These are phyloP conservation scores for Chlamydomonas schloesseri DNA, from an alignment of 139 green algal genomes.

Conservation along the genomic window DNA sequence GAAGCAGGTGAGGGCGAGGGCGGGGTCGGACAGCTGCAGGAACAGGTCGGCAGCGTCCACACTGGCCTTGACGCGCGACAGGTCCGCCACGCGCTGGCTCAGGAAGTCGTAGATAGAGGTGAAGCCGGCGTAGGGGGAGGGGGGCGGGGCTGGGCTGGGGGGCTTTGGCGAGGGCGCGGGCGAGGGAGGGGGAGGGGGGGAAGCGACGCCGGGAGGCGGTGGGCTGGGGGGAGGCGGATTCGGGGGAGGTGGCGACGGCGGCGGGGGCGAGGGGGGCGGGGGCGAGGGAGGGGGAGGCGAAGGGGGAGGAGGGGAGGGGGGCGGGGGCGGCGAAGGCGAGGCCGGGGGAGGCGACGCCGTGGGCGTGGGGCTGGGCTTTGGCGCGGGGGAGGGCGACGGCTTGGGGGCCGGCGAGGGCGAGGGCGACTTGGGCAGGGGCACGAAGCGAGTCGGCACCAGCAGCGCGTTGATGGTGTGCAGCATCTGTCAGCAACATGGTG, in stretches of 20 bases:
- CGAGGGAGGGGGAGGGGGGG: background rate
- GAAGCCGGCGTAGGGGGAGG: slow-evolving; percentile 8
- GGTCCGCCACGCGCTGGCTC: background rate
- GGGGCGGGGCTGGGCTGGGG: slow-evolving; percentile 1
- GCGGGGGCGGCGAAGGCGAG: background rate
- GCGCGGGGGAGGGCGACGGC: background rate
- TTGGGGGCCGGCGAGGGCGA: background rate
- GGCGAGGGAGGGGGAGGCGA: background rate
- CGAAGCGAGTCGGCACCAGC: background rate
- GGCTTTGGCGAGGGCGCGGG: background rate
- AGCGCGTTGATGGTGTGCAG: background rate
- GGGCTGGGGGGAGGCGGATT: background rate
- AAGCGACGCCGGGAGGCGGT: background rate
- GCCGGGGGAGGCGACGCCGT: background rate
- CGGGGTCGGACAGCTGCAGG: background rate
- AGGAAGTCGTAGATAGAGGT: slow-evolving; percentile 11
- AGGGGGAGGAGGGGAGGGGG: too few species aligned
- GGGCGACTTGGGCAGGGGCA: background rate
- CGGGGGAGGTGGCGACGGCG: background rate
- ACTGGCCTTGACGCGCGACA: background rate
- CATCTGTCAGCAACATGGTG: background rate
- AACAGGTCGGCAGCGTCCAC: slow-evolving; percentile 3
- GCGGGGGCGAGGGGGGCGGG: background rate
- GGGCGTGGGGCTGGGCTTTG: background rate
- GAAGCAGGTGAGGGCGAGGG: slow-evolving; percentile 17